Percentiles rank a stretch among this genome's conserved stretches.
Conservation (phyloP, 108 stramenopile species). For the Fragilaria radians region DNA sequence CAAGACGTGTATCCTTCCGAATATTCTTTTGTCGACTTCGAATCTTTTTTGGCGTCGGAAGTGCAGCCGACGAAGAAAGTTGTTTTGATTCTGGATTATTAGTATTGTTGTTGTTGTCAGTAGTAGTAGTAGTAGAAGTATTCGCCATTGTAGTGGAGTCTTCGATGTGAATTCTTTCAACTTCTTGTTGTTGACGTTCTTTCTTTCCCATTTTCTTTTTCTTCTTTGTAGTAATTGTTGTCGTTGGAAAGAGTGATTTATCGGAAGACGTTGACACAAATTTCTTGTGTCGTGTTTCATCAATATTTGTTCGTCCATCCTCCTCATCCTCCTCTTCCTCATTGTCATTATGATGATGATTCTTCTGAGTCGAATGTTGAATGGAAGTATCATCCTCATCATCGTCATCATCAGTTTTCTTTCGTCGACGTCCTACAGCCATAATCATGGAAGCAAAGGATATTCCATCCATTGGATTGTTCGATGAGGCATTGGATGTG, state of each 20-base stretch:
- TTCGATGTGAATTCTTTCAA: not conserved
- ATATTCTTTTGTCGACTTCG: constrained; percentile 83
- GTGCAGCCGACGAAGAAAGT: too few species aligned
- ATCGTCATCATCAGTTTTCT: constrained; percentile 24
- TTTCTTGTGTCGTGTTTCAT: constrained; percentile 14
- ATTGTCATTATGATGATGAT: constrained; percentile 15
- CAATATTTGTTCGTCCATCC: constrained; percentile 54
- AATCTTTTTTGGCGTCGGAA: too few species aligned
- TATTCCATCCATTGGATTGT: too few species aligned
- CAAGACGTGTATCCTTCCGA: constrained; percentile 57
- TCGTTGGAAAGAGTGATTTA: not conserved
- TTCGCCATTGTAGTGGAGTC: constrained; percentile 6
- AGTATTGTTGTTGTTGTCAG: not conserved
- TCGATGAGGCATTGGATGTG: too few species aligned
- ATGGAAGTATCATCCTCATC: constrained; percentile 30
- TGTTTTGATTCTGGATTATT: too few species aligned
- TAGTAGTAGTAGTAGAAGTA: not conserved
- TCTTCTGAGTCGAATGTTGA: not conserved
- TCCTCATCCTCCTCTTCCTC: constrained; percentile 48
- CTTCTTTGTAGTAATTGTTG: not conserved
- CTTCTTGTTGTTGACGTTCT: constrained; percentile 25
- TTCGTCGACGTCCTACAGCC: constrained; percentile 44
- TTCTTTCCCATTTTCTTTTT: constrained; percentile 61
- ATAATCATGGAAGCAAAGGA: too few species aligned
- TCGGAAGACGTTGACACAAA: not conserved